Percentiles rank a stretch among this genome's conserved stretches.
These are phyloP conservation scores for Blastosporella zonata DNA, from an alignment of 1,284 basidiomycete genomes.

Conservation along the genomic window DNA sequence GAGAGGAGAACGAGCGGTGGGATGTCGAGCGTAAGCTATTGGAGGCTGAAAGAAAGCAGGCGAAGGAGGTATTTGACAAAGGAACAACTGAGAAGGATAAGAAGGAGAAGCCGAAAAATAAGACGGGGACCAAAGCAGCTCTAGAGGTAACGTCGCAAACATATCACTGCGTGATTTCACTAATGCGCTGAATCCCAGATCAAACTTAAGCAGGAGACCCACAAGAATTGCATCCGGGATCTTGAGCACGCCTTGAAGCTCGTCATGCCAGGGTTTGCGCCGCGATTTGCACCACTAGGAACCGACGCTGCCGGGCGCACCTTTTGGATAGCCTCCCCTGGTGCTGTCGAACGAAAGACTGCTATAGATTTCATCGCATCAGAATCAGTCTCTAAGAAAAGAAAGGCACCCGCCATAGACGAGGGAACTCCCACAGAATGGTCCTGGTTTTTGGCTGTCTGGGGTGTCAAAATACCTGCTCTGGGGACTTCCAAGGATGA, in stretches of 20 bases:
- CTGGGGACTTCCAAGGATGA: conserved; percentile 27
- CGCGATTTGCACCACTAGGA: conserved; percentile 48
- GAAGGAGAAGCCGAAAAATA: conserved; percentile 1
- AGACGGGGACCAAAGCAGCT: background rate
- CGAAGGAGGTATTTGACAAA: conserved; percentile 22
- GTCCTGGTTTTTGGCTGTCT: conserved; percentile 73
- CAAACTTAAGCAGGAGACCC: conserved; percentile 31
- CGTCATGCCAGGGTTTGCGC: conserved; percentile 32
- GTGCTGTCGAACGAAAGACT: conserved; percentile 42
- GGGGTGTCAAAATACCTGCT: conserved; percentile 43
- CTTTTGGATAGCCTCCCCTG: conserved; percentile 54
- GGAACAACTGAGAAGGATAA: conserved; percentile 3
- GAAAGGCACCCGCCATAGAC: conserved; percentile 37
- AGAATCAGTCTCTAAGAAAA: conserved; percentile 28
- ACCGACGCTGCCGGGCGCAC: conserved; percentile 47
- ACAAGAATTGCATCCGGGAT: conserved; percentile 35
- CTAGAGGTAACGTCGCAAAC: conserved; percentile 9
- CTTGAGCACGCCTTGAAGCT: conserved; percentile 42
- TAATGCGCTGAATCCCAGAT: too few species aligned
- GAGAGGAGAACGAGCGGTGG: conserved; percentile 38
- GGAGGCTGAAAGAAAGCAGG: conserved; percentile 21
- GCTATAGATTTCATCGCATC: conserved; percentile 40
- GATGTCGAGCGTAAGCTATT: conserved; percentile 24
- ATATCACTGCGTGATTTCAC: too few species aligned
- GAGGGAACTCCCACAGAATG: conserved; percentile 50